Conservation (phyloP, 257 asterid genomes). For the Gynochthodes officinalis region DNA sequence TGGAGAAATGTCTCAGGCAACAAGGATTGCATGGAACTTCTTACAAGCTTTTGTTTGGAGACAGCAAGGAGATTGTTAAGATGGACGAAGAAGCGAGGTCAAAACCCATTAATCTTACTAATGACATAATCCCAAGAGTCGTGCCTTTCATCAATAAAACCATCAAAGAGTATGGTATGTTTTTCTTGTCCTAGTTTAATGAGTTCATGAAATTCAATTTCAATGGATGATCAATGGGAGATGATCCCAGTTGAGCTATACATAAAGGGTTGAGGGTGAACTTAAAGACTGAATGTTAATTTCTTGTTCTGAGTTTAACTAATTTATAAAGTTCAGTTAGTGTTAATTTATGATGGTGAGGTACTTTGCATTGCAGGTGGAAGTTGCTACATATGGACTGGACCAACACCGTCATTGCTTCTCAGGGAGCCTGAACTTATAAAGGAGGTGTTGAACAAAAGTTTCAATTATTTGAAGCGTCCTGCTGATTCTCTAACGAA, state of each 20-base stretch:
- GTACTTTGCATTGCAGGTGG: constrained; percentile 16
- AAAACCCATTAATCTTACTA: constrained; percentile 20
- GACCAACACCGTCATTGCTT: constrained; percentile 24
- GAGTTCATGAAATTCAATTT: too few relatives aligned
- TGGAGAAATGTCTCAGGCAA: too few relatives aligned
- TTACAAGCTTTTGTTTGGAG: constrained; percentile 22
- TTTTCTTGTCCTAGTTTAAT: too few relatives aligned
- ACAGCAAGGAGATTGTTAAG: constrained; percentile 23
- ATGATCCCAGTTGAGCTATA: too few relatives aligned
- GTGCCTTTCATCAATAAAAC: constrained; percentile 22
- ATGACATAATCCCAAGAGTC: constrained; percentile 20
- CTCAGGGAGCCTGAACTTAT: constrained; percentile 21
- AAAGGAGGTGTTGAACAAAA: constrained; percentile 19
- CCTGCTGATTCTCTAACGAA: too few relatives aligned
- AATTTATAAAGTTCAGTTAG: too few relatives aligned
- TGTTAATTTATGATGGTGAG: too few relatives aligned
- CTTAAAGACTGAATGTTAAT: too few relatives aligned
- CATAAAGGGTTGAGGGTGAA: too few relatives aligned
- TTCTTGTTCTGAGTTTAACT: too few relatives aligned
- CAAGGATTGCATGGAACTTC: constrained; percentile 29
- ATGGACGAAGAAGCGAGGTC: constrained; percentile 24
- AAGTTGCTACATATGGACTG: constrained; percentile 21
- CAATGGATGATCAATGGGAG: too few relatives aligned
- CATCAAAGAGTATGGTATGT: constrained; percentile 31
- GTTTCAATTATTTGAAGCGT: constrained; percentile 7